A percentile compares a stretch with the other conserved stretches of the same genome.
Conservation (phyloP, 2,329 filamentous ascomycete species). For the Calonectria montana region DNA sequence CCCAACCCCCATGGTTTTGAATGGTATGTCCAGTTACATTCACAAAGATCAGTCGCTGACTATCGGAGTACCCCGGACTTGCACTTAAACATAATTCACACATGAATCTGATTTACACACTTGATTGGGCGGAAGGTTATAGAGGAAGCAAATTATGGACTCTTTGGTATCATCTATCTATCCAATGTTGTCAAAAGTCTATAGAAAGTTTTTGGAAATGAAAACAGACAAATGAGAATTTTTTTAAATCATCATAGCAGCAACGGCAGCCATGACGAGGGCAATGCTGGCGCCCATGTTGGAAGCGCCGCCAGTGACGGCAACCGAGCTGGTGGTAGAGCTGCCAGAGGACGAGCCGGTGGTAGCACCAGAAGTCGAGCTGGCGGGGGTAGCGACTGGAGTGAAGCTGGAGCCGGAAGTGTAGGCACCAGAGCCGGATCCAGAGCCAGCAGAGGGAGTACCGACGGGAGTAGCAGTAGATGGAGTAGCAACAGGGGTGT, state of each 20-base stretch:
- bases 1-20: too few relatives aligned
- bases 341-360: slow-evolving; percentile 3
- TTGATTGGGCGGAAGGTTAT: neutral
- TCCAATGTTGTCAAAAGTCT: slow-evolving; percentile 22
- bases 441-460: neutral
- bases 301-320: slow-evolving; percentile 20
- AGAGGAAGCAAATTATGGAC: slow-evolving; percentile 7
- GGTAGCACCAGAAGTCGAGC: slow-evolving; percentile 1
- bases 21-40: neutral
- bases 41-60: neutral
- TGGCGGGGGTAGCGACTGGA: slow-evolving; percentile 4
- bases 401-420: slow-evolving; percentile 4
- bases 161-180: slow-evolving; percentile 12
- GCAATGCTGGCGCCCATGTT: slow-evolving; percentile 24
- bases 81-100: neutral
- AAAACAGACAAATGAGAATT: neutral
- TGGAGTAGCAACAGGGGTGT: neutral
- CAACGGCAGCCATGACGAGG: slow-evolving; percentile 18
- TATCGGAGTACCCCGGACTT: neutral
- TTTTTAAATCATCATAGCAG: slow-evolving; percentile 28
- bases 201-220: slow-evolving; percentile 11
- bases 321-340: neutral
- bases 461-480: slow-evolving; percentile 9
- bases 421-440: neutral
- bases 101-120: neutral